Conservation (phyloP, 2,329 filamentous ascomycete genomes). For the Rutstroemia sydowiana region DNA sequence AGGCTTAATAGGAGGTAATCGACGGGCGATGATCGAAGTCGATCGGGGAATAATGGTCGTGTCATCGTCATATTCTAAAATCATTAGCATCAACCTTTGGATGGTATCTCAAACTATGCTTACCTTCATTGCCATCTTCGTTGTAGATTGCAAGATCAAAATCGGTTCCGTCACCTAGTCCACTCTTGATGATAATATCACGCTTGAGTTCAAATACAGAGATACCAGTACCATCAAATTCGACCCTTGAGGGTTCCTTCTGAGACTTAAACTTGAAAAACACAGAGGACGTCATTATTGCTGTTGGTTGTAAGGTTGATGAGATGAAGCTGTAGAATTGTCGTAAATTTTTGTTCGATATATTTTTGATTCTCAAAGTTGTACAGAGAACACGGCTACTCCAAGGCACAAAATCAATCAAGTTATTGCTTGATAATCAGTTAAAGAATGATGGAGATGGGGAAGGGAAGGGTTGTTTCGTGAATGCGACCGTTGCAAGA, state of each 20-base stretch:
- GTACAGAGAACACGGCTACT: constrained; percentile 17
- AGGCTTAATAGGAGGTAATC: constrained; percentile 74
- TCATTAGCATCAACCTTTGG: constrained; percentile 27
- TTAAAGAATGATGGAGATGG: constrained; percentile 18
- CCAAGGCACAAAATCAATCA: constrained; percentile 20
- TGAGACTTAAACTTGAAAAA: constrained; percentile 99
- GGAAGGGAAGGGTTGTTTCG: constrained; percentile 20
- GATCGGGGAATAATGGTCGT: constrained; percentile 95
- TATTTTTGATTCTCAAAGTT: constrained; percentile 9
- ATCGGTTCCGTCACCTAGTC: constrained; percentile 89
- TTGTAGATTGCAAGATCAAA: constrained; percentile 94
- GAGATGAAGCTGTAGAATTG: constrained; percentile 12
- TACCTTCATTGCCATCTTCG: constrained; percentile 86
- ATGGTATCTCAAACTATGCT: constrained; percentile 30
- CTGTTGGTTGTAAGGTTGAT: constrained; percentile 11
- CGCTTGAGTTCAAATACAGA: constrained; percentile 98
- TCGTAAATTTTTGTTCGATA: constrained; percentile 7
- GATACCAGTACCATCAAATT: constrained; percentile 95
- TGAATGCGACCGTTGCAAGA: constrained; percentile 29
- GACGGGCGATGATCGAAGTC: constrained; percentile 83
- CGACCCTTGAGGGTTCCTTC: constrained; percentile 87
- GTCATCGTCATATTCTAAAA: constrained; percentile 88
- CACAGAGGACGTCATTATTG: constrained; percentile 59
- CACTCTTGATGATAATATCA: constrained; percentile 93
- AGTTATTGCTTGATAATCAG: constrained; percentile 21